These are phyloP conservation scores for Trypethelium eluteriae DNA, from an alignment of 495 filamentous ascomycete genomes.

Conservation along the genomic window DNA sequence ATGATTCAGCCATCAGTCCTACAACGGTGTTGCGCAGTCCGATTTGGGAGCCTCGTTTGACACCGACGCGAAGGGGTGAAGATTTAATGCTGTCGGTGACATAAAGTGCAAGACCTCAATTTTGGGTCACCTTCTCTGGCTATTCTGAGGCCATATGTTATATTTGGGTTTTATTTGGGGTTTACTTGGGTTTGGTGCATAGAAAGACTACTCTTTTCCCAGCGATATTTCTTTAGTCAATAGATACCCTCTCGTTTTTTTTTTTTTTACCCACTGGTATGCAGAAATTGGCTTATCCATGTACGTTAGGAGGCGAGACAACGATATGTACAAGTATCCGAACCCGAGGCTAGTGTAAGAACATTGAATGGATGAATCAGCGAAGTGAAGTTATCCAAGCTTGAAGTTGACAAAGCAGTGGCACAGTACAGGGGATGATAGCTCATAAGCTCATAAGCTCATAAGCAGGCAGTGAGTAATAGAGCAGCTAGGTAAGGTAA, in stretches of 20 bases:
- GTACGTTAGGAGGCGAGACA: neutral
- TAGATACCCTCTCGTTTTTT: slow-evolving; percentile 2
- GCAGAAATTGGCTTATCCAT: neutral
- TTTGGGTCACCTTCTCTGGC: neutral
- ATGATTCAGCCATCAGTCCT: slow-evolving; percentile 1
- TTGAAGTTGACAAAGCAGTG: neutral
- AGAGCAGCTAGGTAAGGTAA: too few species aligned
- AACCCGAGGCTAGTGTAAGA: neutral
- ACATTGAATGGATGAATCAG: neutral
- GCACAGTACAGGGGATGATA: too few species aligned
- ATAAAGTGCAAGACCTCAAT: neutral
- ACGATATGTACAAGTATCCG: neutral
- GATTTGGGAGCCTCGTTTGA: slow-evolving; percentile 33
- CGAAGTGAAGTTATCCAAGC: neutral
- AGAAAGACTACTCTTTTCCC: neutral
- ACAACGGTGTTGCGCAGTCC: slow-evolving; percentile 27
- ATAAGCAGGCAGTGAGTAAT: too few species aligned
- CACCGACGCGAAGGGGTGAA: slow-evolving; percentile 33
- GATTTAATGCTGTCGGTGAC: slow-evolving; percentile 26
- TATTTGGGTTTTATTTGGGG: too few species aligned
- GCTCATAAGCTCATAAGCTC: too few species aligned
- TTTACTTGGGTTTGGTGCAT: neutral
- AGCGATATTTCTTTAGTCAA: neutral
- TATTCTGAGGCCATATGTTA: neutral
- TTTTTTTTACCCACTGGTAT: neutral